Evolutionary conservation across 2,329 filamentous ascomycete species (phyloP), one percentile per base, ranked within the genome.

Genomic region (Nectriaceae sp.): DNA sequence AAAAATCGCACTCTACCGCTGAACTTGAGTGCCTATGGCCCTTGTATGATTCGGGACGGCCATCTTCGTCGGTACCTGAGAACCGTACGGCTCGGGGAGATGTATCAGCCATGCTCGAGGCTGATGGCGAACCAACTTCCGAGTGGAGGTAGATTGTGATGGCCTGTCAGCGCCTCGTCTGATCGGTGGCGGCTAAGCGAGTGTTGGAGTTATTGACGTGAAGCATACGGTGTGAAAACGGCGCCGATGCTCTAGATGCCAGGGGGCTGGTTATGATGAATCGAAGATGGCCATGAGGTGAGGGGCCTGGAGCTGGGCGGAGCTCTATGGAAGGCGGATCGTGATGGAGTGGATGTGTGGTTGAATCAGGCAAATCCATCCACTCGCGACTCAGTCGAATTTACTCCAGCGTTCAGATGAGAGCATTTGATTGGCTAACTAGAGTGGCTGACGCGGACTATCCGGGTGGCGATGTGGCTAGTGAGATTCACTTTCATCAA

Each of bases 11-110:
- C 20, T 39, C 52, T 11, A 20, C 41, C n/a, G 40, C 46, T 39
- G 57, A 47, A 21, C 10, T 8, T 20, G 66, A 65, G 37, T 68
- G 66, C 19, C 72, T 69, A 44, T 68, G 65, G 49, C 60, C 65
- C 49, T 70, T 76, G 54, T 67, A 53, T 55, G 70, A 74, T 21
- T 80, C 76, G 41, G 65, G 49, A 20, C 69, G 70, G 29, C 62
- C 54, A 24, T 74, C 67, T 20, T 77, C 75, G 49, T 77, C 78
- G 62, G 68, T 66, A 50, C 75, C 72, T 39, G 77, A 77, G 60
- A 84, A 84, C 55, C 80, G 77, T 54, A 84, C 78, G 53, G 75
- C 72, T 58, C 80, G 76, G 42, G 80, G 77, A 11, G 79, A 79
- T 29, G 74, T 66, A 54, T 84, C 79, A 59, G 72, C 65, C 61